Evolutionary conservation across 2,329 filamentous ascomycete species (phyloP).

Genomic region (Pestalotiopsis fici): DNA sequence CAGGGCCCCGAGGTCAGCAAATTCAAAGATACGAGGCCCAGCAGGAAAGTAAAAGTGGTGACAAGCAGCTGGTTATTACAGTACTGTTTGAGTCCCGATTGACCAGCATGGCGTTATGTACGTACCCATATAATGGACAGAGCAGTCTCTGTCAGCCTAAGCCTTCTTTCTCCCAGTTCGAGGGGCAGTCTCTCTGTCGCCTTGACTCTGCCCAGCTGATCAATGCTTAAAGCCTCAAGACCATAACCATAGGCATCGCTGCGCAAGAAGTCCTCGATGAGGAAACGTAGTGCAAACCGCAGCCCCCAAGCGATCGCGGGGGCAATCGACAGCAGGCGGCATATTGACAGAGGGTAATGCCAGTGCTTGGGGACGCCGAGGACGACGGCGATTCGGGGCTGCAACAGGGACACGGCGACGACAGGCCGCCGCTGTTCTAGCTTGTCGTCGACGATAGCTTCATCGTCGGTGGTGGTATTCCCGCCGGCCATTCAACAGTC

Average conservation of each 20-base stretch:
- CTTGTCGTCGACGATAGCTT: conserved; percentile 1
- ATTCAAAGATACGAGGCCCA: background rate
- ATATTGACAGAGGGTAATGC: conserved; percentile 72
- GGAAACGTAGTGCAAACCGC: conserved; percentile 67
- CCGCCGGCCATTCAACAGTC: conserved; percentile 10
- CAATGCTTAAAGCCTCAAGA: conserved; percentile 24
- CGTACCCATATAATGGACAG: conserved; percentile 75
- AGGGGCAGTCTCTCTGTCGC: background rate
- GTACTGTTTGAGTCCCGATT: background rate
- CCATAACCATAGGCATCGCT: conserved; percentile 22
- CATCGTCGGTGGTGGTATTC: conserved; percentile 6
- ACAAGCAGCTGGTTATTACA: background rate
- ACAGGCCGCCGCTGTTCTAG: conserved; percentile 11
- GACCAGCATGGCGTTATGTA: conserved; percentile 16
- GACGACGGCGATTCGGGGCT: conserved; percentile 77
- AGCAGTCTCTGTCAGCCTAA: conserved; percentile 67
- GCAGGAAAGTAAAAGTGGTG: background rate
- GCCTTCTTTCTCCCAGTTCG: conserved; percentile 46
- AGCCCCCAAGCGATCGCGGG: conserved; percentile 74
- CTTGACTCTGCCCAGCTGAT: background rate
- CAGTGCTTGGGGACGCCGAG: conserved; percentile 72
- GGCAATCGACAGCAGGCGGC: conserved; percentile 70
- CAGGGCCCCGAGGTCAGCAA: conserved; percentile 5
- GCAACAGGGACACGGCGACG: conserved; percentile 51
- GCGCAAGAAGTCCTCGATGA: conserved; percentile 60